Conservation (phyloP, 2,329 filamentous ascomycete species). For the Rhynchosporium graminicola region DNA sequence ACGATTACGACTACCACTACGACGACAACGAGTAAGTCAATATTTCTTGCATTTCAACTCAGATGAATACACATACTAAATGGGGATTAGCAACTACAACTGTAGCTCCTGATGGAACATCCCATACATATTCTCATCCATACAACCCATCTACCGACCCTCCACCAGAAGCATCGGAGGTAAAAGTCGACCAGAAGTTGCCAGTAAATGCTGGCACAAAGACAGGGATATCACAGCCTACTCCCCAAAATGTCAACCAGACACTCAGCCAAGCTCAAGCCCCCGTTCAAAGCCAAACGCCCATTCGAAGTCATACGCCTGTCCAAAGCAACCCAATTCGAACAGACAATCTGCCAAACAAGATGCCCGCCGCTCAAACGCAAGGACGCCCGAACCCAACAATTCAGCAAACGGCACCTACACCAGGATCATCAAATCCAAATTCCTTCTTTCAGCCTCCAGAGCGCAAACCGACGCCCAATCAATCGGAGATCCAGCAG, state of each 20-base stretch:
- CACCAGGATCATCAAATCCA: conserved; percentile 14
- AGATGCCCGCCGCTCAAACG: conserved; percentile 4
- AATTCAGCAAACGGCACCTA: conserved; percentile 21
- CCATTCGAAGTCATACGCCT: background rate
- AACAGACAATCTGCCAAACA: conserved; percentile 13
- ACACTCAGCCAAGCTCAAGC: background rate
- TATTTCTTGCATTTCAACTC: background rate
- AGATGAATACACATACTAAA: conserved; percentile 11
- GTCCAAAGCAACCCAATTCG: conserved; percentile 3
- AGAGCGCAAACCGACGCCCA: conserved; percentile 23
- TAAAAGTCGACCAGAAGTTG: conserved; percentile 23
- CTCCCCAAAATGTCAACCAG: background rate
- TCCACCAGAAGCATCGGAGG: conserved; percentile 30
- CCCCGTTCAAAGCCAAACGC: no score
- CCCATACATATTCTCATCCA: conserved; percentile 31
- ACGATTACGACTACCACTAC: conserved; percentile 35
- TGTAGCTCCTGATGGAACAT: conserved; percentile 31
- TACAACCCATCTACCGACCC: conserved; percentile 34
- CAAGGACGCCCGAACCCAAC: conserved; percentile 18
- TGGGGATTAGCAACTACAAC: conserved; percentile 31
- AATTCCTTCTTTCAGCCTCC: conserved; percentile 17
- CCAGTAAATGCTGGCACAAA: conserved; percentile 14
- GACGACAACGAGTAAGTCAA: conserved; percentile 33
- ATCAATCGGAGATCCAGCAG: conserved; percentile 14
- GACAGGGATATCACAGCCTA: conserved; percentile 14